Evolutionary conservation across 768 basidiomycete species (phyloP).

Genomic region (Pleurotus eryngii): DNA sequence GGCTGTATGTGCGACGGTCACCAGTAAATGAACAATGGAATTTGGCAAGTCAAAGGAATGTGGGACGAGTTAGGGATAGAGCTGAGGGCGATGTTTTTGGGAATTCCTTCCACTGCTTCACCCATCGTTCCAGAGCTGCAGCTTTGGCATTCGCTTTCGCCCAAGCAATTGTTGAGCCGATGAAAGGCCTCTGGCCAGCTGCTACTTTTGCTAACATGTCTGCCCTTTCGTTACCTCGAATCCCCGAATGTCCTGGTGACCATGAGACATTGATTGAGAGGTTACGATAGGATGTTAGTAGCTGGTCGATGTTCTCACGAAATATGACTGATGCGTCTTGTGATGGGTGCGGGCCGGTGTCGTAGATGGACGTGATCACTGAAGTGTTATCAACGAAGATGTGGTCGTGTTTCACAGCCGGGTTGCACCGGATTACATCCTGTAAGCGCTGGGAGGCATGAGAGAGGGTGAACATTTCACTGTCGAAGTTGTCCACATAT

Average conservation of each 20-base stretch:
- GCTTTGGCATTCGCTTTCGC: not conserved
- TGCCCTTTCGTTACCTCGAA: conserved; percentile 19
- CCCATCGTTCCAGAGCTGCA: conserved; percentile 10
- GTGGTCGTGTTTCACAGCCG: conserved; percentile 14
- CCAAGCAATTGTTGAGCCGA: conserved; percentile 11
- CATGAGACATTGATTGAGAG: conserved; percentile 9
- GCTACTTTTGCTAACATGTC: conserved; percentile 23
- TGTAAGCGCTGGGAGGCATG: conserved; percentile 13
- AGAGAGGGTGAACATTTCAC: no score
- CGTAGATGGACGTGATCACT: conserved; percentile 13
- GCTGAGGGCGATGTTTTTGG: no score
- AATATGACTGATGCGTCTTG: conserved; percentile 7
- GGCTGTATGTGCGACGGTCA: no score
- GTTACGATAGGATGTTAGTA: no score
- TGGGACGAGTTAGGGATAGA: no score
- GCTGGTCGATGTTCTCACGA: conserved; percentile 1
- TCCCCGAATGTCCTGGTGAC: conserved; percentile 20
- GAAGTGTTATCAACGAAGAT: conserved; percentile 23
- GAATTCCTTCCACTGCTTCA: conserved; percentile 11
- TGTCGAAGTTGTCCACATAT: no score
- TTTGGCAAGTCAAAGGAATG: no score
- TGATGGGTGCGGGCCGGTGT: conserved; percentile 16
- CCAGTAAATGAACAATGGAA: no score
- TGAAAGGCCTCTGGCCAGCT: conserved; percentile 4
- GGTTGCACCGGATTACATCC: conserved; percentile 1